Percentiles rank a stretch among this genome's conserved stretches.
Conservation (phyloP, 1,284 basidiomycete genomes). For the Termitomyces sp. region DNA sequence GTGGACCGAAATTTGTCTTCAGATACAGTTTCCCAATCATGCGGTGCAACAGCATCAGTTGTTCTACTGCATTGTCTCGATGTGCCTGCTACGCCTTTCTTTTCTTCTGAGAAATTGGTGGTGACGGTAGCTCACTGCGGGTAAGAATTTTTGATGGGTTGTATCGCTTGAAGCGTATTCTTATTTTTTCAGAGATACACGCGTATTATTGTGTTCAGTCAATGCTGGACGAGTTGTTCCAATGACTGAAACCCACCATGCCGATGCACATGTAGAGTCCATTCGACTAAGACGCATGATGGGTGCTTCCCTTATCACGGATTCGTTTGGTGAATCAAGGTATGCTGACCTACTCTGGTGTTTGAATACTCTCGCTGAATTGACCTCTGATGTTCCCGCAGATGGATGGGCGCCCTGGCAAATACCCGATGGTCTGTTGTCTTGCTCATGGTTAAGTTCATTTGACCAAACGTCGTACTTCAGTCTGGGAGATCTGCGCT, state of each 20-base stretch:
- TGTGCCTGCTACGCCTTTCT: conserved; percentile 72
- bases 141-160: conserved; percentile 36
- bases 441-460: background rate
- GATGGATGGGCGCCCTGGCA: conserved; percentile 94
- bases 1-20: conserved; percentile 59
- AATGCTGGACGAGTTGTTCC: conserved; percentile 68
- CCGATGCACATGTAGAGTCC: conserved; percentile 84
- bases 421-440: conserved; percentile 81
- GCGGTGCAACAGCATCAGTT: conserved; percentile 89
- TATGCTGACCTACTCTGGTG: conserved; percentile 22
- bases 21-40: conserved; percentile 57
- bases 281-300: conserved; percentile 85
- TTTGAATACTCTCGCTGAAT: background rate
- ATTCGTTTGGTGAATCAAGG: conserved; percentile 94
- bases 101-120: conserved; percentile 61
- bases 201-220: conserved; percentile 77
- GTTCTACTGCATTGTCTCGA: conserved; percentile 85
- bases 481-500: conserved; percentile 88
- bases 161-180: background rate
- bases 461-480: background rate
- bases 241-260: conserved; percentile 91
- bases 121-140: conserved; percentile 92
- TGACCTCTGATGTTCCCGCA: conserved; percentile 22
- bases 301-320: conserved; percentile 85
- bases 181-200: conserved; percentile 66